A percentile compares a stretch with the other conserved stretches of the same genome.
Conservation (phyloP, 768 basidiomycete species). For the Termitomyces eurrhizus region DNA sequence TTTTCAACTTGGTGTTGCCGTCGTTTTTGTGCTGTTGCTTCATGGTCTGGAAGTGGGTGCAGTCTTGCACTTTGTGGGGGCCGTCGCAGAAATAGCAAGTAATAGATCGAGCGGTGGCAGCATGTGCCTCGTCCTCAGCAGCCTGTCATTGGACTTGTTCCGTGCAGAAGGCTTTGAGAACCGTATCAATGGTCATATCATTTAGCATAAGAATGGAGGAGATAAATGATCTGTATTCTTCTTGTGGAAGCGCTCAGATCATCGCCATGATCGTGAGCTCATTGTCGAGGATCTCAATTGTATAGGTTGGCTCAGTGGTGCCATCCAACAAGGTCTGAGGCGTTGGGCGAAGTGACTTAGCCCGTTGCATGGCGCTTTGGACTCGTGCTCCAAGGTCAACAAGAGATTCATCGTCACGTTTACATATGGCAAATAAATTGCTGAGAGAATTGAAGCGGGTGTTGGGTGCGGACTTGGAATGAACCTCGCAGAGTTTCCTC, state of each 20-base stretch:
- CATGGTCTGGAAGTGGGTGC: not conserved
- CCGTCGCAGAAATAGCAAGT: slow-evolving; percentile 1
- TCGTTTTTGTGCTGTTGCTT: no score
- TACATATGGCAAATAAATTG: no score
- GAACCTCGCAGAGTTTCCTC: no score
- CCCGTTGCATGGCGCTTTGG: no score
- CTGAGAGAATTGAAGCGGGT: no score
- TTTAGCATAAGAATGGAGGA: not conserved
- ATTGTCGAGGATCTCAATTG: slow-evolving; percentile 1
- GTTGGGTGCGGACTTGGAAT: no score
- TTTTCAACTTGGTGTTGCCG: no score
- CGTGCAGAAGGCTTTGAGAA: not conserved
- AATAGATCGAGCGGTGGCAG: not conserved
- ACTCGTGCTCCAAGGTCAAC: no score
- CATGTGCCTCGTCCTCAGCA: not conserved
- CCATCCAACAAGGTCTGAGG: no score
- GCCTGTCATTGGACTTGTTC: not conserved
- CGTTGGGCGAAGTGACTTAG: no score
- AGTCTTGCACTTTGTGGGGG: not conserved
- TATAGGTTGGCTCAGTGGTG: no score
- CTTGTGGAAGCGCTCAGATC: not conserved
- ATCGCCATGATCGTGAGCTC: slow-evolving; percentile 2
- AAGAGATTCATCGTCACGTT: no score
- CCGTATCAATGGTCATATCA: not conserved
- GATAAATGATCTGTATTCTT: not conserved